Base-by-base conservation (phyloP, 1,284 basidiomycete species). In the Amylostereum chailletii region DNA sequence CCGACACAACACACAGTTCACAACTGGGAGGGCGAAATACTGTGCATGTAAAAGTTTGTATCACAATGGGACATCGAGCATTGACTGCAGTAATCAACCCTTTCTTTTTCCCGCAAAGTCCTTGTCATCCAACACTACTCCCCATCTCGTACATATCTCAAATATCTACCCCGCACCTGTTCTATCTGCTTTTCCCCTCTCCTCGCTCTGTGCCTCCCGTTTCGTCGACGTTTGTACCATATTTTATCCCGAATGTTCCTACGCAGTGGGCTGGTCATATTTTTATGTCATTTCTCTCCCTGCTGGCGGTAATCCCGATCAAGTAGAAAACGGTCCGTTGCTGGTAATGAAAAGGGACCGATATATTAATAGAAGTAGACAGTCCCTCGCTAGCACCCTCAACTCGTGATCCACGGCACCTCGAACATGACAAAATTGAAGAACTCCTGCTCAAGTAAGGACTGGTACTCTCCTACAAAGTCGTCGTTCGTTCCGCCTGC, bases 381-480 rank as follows among this genome's bases (percentile, higher is more conserved):
- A 19, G 19, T 19, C 19, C 19, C 19, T 19, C 19, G 19, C 19
- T 19, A 19, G 19, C 19, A 19, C 19, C 19, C 19, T 19, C 19
- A 19, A 19, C 19, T 19, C 19, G 62, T 55, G 46, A 90, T 85
- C 86, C 86, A 90, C 44, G 88, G 88, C 51, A 90, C 77, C 60
- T 90, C 92, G 62, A 85, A 94, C 60, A 95, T 64, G 40, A 95
- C 90, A 61, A 95, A 96, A 68, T 94, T 90, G 63, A 87, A 92
- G 66, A 89, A 90, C 66, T 97, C 94, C 64, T 94, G 88, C 61
- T 97, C 94, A 76, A 97, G 80, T 39, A 97, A 70, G 29, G 81
- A 79, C 63, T 92, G 88, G 65, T 90, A 97, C 66, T 97, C 94
- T 55, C 92, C 92, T 9, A 78, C 75, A 50, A 91, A 81, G 36